Evolutionary conservation across 2,329 filamentous ascomycete genomes (phyloP), one percentile per base, ranked within the genome.

Genomic region (Aspergillus sp.): DNA sequence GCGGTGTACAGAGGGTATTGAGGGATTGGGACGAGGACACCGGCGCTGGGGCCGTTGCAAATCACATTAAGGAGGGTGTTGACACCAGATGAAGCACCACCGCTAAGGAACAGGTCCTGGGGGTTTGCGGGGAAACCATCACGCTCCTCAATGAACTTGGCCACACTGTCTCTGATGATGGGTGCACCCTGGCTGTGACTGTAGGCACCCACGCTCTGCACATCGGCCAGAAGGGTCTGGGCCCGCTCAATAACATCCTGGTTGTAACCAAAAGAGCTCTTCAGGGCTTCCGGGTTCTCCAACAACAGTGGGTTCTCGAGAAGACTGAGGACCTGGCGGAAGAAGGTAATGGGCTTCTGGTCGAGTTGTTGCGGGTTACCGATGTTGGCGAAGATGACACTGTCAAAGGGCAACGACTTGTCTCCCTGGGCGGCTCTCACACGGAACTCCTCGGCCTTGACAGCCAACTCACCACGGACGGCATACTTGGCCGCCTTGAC

Each of bases 331-430:
- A 98, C 93, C 73, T 98, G 91, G 57, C 93, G 85, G 82, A 98
- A 96, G 78, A 96, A 98, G 56, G 93, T 98, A 61, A 98, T 91
- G 61, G 93, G 93, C 77, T 97, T 94, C 78, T 98, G 93, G 72
- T 96, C 93, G 51, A 98, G 82, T 73, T 98, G 93, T 72, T 98
- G 93, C 4, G 93, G 93, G 75, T 98, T 98, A 64, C 93, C 93
- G 62, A 98, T 98, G 74, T 98, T 98, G 71, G 93, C 93, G 51
- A 88, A 90, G 72, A 98, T 91, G 69, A 98, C 85, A 47, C 89
- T 79, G 59, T 88, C 77, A 69, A 98, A 98, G 39, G 93, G 91
- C 40, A 97, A 77, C n/a, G 58, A 57, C 53, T 68, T 64, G 49
- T 67, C 63, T 42, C 68, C 70, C 40, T 78, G 74, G 46, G 67